Evolutionary conservation across 345 rosid species (phyloP).

Genomic region (Orychophragmus violaceus): DNA sequence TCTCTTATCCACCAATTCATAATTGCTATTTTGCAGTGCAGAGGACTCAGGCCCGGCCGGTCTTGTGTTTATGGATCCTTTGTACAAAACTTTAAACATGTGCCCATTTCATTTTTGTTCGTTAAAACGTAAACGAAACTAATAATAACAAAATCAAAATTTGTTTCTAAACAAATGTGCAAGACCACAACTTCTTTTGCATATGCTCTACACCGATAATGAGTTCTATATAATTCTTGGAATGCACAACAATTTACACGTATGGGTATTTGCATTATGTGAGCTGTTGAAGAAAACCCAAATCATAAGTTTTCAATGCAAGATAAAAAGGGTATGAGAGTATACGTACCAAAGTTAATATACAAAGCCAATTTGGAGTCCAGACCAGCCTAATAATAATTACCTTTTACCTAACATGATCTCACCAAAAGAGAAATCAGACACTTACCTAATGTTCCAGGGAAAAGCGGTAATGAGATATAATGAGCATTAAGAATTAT

Average conservation of each 20-base stretch:
- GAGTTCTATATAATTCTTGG: neutral
- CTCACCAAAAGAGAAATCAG: constrained; percentile 9
- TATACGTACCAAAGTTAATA: neutral
- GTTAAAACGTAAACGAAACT: neutral
- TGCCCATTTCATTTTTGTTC: neutral
- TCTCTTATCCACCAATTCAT: constrained; percentile 22
- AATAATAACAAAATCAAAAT: neutral
- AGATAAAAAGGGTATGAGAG: neutral
- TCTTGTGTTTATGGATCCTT: neutral
- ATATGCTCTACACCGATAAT: neutral
- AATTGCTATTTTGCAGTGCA: neutral
- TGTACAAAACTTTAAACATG: neutral
- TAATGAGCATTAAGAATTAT: constrained; percentile 10
- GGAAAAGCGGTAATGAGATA: constrained; percentile 12
- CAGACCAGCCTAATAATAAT: constrained; percentile 5
- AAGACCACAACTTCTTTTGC: neutral
- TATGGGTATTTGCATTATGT: neutral
- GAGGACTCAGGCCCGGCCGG: neutral
- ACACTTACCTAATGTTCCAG: constrained; percentile 28
- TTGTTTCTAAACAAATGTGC: neutral
- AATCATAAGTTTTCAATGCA: neutral
- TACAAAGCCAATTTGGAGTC: neutral
- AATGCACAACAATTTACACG: neutral
- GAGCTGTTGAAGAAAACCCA: neutral
- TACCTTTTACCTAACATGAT: constrained; percentile 19